A percentile compares a stretch with the other conserved stretches of the same genome.
phyloP scores from a whole-genome alignment of 2,329 filamentous ascomycete genomes.

The Sporothrix pallida region DNA sequence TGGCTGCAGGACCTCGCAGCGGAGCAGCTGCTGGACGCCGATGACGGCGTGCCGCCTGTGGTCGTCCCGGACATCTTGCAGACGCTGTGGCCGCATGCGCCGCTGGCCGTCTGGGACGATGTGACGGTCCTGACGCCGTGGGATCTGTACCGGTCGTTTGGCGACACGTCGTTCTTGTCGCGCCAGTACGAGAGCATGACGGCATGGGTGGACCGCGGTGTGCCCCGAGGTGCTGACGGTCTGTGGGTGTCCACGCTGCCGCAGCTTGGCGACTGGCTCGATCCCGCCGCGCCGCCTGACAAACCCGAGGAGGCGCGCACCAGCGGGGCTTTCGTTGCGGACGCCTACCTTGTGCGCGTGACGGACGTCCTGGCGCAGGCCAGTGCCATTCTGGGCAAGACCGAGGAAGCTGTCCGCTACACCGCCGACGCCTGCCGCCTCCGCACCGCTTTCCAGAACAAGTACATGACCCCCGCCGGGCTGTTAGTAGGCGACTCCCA shows the following conservation, averaged over 20 bases:
- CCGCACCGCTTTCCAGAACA: constrained; percentile 40
- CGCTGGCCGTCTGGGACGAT: constrained; percentile 44
- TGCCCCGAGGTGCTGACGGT: constrained; percentile 39
- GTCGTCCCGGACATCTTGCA: constrained; percentile 38
- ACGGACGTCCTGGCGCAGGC: constrained; percentile 43
- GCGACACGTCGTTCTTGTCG: constrained; percentile 43
- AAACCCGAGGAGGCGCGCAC: constrained; percentile 45
- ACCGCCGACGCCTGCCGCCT: constrained; percentile 37
- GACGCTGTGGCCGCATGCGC: constrained; percentile 42
- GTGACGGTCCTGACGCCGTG: constrained; percentile 43
- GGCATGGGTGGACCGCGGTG: constrained; percentile 41
- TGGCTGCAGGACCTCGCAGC: constrained; percentile 58
- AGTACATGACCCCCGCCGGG: constrained; percentile 40
- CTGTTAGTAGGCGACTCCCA: constrained; percentile 42
- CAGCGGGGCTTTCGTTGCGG: constrained; percentile 46
- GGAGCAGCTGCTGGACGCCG: constrained; percentile 44
- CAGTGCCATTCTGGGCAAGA: constrained; percentile 39
- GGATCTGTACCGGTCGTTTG: constrained; percentile 42
- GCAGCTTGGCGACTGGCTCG: constrained; percentile 52
- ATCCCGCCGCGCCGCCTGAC: constrained; percentile 47
- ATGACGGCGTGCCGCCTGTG: constrained; percentile 44
- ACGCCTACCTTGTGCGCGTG: constrained; percentile 48
- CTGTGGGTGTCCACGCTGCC: constrained; percentile 46
- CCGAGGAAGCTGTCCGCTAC: constrained; percentile 39
- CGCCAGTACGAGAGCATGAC: constrained; percentile 42